A percentile compares a stretch with the other conserved stretches of the same genome.
Conservation (phyloP, 1,284 basidiomycete genomes). For the Cutaneotrichosporon dermatis region DNA sequence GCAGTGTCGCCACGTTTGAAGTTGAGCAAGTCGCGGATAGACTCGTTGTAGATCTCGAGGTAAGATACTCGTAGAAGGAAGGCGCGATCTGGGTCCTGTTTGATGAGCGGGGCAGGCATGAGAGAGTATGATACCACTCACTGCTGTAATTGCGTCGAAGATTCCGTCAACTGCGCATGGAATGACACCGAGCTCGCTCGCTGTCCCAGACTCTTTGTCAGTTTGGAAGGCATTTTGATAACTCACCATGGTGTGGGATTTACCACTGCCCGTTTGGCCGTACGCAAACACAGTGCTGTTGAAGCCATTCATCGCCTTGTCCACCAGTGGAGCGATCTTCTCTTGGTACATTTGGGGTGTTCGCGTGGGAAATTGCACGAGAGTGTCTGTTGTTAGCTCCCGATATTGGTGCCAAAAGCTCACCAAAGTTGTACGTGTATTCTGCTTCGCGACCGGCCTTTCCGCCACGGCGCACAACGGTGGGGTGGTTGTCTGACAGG, state of each 20-base stretch:
- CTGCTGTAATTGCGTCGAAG: constrained; percentile 51
- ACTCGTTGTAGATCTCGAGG: constrained; percentile 59
- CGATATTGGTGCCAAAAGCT: constrained; percentile 7
- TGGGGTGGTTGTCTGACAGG: constrained; percentile 44
- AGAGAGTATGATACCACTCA: constrained; percentile 19
- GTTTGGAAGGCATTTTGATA: neutral
- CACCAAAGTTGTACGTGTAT: constrained; percentile 47
- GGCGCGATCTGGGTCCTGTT: constrained; percentile 39
- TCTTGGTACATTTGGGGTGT: constrained; percentile 50
- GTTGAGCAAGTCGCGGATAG: constrained; percentile 54
- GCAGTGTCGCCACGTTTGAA: constrained; percentile 35
- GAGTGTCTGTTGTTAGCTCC: constrained; percentile 33
- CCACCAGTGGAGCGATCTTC: constrained; percentile 53
- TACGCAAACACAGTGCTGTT: constrained; percentile 55
- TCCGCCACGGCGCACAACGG: constrained; percentile 45
- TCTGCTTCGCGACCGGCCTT: constrained; percentile 46
- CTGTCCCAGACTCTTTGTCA: constrained; percentile 46
- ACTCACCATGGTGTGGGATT: constrained; percentile 50
- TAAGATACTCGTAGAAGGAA: constrained; percentile 56
- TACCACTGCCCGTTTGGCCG: constrained; percentile 52
- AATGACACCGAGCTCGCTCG: constrained; percentile 54
- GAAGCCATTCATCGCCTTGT: constrained; percentile 56
- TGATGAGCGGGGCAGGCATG: neutral
- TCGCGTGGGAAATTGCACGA: constrained; percentile 45
- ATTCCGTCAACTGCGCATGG: constrained; percentile 56